Conservation (phyloP, 2,329 filamentous ascomycete genomes). For the Aspergillus sp. region DNA sequence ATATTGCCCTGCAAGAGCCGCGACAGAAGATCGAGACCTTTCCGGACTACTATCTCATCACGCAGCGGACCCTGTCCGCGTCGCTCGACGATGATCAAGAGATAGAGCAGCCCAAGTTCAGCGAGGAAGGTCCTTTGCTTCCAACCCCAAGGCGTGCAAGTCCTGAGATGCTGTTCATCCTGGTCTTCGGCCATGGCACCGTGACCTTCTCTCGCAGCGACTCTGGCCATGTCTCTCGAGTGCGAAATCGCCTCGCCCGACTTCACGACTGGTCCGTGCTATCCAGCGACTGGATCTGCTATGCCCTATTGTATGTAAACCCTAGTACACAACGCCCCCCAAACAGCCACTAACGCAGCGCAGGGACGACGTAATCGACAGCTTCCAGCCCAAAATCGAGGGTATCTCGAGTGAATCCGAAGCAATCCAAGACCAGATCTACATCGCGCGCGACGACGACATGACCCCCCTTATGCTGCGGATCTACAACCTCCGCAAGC, state of each 20-base stretch:
- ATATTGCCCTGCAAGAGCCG: constrained; percentile 89
- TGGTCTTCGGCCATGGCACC: constrained; percentile 91
- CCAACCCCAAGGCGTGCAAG: constrained; percentile 54
- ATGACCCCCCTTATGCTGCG: constrained; percentile 79
- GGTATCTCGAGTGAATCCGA: constrained; percentile 84
- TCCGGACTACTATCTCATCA: constrained; percentile 94
- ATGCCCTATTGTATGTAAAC: constrained; percentile 78
- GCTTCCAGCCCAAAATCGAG: constrained; percentile 81
- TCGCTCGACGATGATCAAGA: constrained; percentile 52
- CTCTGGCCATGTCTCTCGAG: constrained; percentile 79
- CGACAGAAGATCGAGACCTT: constrained; percentile 98
- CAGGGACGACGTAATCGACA: constrained; percentile 96
- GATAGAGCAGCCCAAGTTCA: not conserved
- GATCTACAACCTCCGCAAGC: constrained; percentile 86
- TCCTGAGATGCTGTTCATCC: constrained; percentile 85
- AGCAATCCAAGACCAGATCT: constrained; percentile 91
- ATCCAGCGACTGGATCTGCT: constrained; percentile 97
- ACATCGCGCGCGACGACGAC: constrained; percentile 84
- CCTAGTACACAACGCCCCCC: too few species aligned
- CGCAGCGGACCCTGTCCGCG: constrained; percentile 82
- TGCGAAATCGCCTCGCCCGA: constrained; percentile 82
- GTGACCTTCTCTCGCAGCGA: constrained; percentile 88
- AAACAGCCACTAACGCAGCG: too few species aligned
- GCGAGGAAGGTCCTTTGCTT: not conserved
- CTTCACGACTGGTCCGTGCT: constrained; percentile 89